Evolutionary conservation across 148 eudicot genomes (phyloP), one percentile per base, ranked within the genome.

Genomic region (Cornus suecica): DNA sequence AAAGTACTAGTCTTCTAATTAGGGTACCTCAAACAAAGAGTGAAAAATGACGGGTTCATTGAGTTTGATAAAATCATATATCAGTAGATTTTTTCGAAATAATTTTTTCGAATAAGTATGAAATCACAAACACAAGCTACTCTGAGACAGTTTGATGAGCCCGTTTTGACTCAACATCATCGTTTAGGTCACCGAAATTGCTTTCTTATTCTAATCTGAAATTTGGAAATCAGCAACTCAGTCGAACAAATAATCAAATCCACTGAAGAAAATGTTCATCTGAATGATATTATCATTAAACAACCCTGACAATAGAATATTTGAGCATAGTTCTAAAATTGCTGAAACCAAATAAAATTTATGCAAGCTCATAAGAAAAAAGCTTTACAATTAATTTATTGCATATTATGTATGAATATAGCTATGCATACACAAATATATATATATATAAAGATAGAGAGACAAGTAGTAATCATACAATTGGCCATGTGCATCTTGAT

Each of bases 401-500:
- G n/a, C n/a, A n/a, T 26, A 31, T 9, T 18, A 72, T 8, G 32
- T 30, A 31, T 8, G 32, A 4, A 34, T 22, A 60, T 5, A 15
- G 22, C 24, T 8, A 5, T 27, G 34, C 4, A n/a, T n/a, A n/a
- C n/a, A n/a, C n/a, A n/a, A n/a, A n/a, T n/a, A n/a, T 29, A 72
- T 2, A 54, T 8, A 72, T 23, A 72, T 2, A 30, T 2, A 29
- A 8, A 31, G 0, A 58, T 31, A 72, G 0, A 56, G 22, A 58
- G 66, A 58, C 1, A 18, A 27, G 37, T 15, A 9, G n/a, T 20
- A 56, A 8, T 25, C 54, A 68, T 87, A 94, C 99, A 92, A 86
- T 86, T 92, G 60, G 99, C 75, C 96, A 95, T 95, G 58, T 89
- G 88, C 84, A 95, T 78, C 83, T 95, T 95, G 48, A 95, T 87